Percentiles rank a stretch among this genome's conserved stretches.
Evolutionary conservation across 768 basidiomycete genomes (phyloP).

Genomic region (Boletellus emodensis): DNA sequence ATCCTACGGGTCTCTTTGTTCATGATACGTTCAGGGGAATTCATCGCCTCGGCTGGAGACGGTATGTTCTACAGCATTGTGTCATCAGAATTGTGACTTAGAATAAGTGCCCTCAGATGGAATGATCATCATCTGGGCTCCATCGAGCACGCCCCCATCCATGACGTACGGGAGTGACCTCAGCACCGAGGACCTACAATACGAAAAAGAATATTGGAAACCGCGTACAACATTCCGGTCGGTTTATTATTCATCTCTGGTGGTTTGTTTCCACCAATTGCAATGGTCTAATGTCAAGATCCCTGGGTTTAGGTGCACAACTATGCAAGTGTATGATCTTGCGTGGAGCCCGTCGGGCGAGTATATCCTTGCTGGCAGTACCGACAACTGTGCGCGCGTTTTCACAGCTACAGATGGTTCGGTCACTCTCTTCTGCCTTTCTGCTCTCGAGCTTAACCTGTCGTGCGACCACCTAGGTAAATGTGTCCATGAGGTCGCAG

Average conservation of each 20-base stretch:
- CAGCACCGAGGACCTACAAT: conserved; percentile 70
- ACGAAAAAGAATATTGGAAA: conserved; percentile 96
- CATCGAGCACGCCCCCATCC: conserved; percentile 65
- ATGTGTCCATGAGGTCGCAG: conserved; percentile 85
- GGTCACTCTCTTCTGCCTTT: conserved; percentile 14
- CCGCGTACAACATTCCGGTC: conserved; percentile 81
- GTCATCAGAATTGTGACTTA: conserved; percentile 1
- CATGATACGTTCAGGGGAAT: conserved; percentile 55
- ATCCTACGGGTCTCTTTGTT: not conserved
- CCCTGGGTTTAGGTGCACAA: conserved; percentile 63
- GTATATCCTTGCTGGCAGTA: conserved; percentile 93
- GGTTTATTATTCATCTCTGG: conserved; percentile 15
- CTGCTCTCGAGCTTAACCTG: not conserved
- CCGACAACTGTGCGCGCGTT: conserved; percentile 90
- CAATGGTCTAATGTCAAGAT: conserved; percentile 2
- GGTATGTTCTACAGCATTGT: conserved; percentile 48
- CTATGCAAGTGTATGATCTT: conserved; percentile 96
- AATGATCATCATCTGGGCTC: conserved; percentile 96
- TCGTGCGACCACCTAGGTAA: conserved; percentile 48
- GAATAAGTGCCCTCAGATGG: conserved; percentile 58
- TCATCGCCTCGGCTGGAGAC: conserved; percentile 95
- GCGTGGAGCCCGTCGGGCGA: conserved; percentile 97
- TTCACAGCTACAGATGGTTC: conserved; percentile 72
- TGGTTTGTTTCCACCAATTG: not conserved
- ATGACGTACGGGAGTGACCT: conserved; percentile 81